Conservation (phyloP, 257 asterid species). For the Solanum pimpinellifolium region DNA sequence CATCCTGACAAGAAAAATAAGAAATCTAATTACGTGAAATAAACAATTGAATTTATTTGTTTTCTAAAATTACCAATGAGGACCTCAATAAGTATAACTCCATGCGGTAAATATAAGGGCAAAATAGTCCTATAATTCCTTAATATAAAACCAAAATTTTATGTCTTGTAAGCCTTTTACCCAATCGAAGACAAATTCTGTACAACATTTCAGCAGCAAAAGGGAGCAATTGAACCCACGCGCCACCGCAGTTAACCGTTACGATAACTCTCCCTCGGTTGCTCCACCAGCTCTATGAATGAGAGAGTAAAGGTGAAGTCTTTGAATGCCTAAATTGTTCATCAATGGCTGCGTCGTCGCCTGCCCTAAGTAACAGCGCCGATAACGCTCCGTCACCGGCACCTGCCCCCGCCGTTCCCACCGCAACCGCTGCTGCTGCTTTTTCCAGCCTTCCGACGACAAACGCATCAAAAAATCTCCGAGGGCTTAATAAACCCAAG, state of each 20-base stretch:
- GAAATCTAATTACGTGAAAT: neutral
- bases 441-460: constrained; percentile 17
- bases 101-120: neutral
- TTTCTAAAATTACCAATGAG: neutral
- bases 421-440: constrained; percentile 11
- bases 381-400: constrained; percentile 7
- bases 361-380: constrained; percentile 20
- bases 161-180: neutral
- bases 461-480: constrained; percentile 45
- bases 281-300: neutral
- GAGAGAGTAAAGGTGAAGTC: neutral
- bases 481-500: constrained; percentile 96
- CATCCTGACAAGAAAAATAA: neutral
- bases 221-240: neutral
- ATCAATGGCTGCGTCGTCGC: constrained; percentile 23
- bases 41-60: neutral
- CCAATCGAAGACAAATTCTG: neutral
- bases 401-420: neutral
- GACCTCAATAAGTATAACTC: neutral
- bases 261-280: neutral
- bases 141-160: neutral
- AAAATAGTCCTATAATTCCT: neutral
- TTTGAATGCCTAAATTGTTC: neutral
- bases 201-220: neutral
- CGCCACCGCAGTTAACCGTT: constrained; percentile 2